Base-by-base conservation (phyloP, 805 yeast species). In the Priceomyces carsonii region DNA sequence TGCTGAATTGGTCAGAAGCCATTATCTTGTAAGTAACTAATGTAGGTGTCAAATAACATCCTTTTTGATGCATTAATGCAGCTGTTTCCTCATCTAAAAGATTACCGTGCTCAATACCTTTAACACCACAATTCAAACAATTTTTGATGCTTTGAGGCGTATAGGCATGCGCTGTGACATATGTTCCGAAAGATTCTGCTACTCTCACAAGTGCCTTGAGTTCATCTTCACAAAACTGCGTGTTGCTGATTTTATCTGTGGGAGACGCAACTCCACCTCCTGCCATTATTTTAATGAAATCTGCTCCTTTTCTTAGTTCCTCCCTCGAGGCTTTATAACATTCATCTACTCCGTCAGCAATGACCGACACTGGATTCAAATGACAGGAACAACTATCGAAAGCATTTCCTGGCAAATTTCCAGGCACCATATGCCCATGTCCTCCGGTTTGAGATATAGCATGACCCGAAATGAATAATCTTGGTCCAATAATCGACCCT, bases 211-310 rank as follows among this genome's bases (percentile, higher is more conserved):
- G 44, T 9, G 57, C 50, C 32, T 43, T 46, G 15, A 55, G 44
- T 40, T 55, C 59, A 16, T 47, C 57, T 9, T 45, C 49, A 8
- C 51, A 45, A 36, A 43, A 55, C 35, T 53, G 58, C 13, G 48
- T 32, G 32, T 53, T 48, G 10, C 45, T 38, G n/a, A 52, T 39
- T 26, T 45, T 41, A 36, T 53, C 58, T 9, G 53, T 43, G 20
- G 59, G 59, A 5, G 59, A 55, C 8, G 56, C 57, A 26, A 55
- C 59, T 22, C 59, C 58, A 18, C 60, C 60, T 30, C 57, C 45
- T 12, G 55, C 53, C 57, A 55, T 55, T 26, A 55, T 51, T 35
- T 55, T 55, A 30, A 55, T 41, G 31, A 55, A 53, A 17, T 43
- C 39, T 1, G 57, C 55, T 5, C 59, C 60, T 18, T 47, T 36